Conservation (phyloP, 192 early-diverging fungal genomes). For the Geranomyces michiganensis region DNA sequence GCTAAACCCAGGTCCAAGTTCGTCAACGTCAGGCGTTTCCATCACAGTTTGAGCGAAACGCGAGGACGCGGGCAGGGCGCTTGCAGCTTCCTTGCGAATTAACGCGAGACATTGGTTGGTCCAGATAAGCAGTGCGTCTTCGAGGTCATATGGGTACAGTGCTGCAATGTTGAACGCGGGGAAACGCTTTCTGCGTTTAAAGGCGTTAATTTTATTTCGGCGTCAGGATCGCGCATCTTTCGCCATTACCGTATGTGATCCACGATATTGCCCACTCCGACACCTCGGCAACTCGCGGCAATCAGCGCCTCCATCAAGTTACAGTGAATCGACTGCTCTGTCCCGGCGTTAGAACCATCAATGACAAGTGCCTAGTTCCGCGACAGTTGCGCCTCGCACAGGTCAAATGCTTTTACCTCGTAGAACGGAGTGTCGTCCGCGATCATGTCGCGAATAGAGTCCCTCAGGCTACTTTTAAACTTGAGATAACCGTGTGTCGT, state of each 20-base stretch:
- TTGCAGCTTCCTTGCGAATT: neutral
- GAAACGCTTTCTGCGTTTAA: conserved; percentile 16
- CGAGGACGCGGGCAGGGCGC: neutral
- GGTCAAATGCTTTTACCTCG: conserved; percentile 38
- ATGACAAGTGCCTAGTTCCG: neutral
- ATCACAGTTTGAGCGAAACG: neutral
- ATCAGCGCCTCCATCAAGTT: conserved; percentile 50
- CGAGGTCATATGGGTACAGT: conserved; percentile 53
- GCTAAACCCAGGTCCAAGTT: conserved; percentile 37
- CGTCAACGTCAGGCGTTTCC: conserved; percentile 25
- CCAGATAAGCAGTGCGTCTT: conserved; percentile 57
- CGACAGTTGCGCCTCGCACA: neutral
- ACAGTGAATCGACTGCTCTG: conserved; percentile 46
- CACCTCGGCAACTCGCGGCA: conserved; percentile 17
- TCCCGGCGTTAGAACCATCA: neutral
- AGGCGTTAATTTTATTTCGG: neutral
- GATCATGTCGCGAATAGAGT: conserved; percentile 51
- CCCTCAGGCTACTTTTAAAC: conserved; percentile 40
- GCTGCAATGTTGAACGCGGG: conserved; percentile 18
- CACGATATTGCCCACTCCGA: conserved; percentile 35
- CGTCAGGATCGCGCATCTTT: neutral
- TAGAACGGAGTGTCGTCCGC: conserved; percentile 53
- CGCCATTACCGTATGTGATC: conserved; percentile 28
- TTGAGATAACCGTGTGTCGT: conserved; percentile 41
- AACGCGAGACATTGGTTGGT: conserved; percentile 43